These are phyloP conservation scores for Fusarium avenaceum DNA, from an alignment of 2,329 filamentous ascomycete genomes.

Conservation along the genomic window DNA sequence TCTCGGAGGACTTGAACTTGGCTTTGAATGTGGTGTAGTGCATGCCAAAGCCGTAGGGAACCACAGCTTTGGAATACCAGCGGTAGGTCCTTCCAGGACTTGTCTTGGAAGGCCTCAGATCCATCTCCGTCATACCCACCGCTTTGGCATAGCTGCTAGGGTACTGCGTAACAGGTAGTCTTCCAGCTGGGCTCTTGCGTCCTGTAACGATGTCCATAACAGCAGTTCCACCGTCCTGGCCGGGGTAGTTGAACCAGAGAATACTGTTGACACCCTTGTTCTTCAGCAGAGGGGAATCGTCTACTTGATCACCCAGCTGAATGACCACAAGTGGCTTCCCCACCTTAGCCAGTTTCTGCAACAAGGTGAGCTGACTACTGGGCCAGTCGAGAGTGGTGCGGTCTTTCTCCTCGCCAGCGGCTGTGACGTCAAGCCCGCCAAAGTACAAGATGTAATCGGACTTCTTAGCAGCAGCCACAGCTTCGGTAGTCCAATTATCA, in stretches of 20 bases:
- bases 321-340: conserved; percentile 9
- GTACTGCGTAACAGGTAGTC: neutral
- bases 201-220: conserved; percentile 6
- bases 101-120: conserved; percentile 3
- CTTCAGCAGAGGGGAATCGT: conserved; percentile 5
- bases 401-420: conserved; percentile 8
- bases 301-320: conserved; percentile 1
- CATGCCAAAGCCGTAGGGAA: neutral
- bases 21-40: conserved; percentile 23
- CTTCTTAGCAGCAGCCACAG: neutral
- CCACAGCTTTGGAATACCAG: neutral
- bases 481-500: conserved; percentile 12
- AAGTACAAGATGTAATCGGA: conserved; percentile 16
- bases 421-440: conserved; percentile 9
- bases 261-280: conserved; percentile 22
- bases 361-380: neutral
- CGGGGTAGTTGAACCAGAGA: conserved; percentile 21
- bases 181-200: neutral
- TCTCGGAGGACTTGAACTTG: neutral
- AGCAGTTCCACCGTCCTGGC: conserved; percentile 14
- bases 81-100: conserved; percentile 14
- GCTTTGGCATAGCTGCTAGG: neutral
- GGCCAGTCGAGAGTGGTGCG: conserved; percentile 15
- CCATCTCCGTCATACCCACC: conserved; percentile 10
- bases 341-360: neutral